Conservation (phyloP, 768 basidiomycete genomes). For the Boletus reticuloceps region DNA sequence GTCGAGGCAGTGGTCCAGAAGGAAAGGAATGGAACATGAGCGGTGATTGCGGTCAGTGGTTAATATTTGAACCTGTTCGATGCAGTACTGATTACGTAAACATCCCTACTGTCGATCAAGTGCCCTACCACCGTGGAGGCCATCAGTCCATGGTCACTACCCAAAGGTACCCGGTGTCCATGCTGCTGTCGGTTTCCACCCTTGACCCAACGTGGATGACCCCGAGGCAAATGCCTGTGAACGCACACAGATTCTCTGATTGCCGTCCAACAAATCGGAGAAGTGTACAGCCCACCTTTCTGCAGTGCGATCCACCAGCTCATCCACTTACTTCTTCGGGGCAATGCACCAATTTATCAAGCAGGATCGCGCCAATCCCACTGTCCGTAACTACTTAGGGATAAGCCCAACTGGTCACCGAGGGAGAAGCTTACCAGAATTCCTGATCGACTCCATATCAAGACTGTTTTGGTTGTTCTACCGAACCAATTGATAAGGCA, state of each 20-base stretch:
- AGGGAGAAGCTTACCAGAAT: background rate
- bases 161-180: background rate
- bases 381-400: no score
- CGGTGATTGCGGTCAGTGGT: slow-evolving; percentile 11
- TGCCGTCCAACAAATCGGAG: background rate
- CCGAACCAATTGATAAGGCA: background rate
- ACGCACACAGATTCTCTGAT: no score
- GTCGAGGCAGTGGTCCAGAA: slow-evolving; percentile 22
- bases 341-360: slow-evolving; percentile 5
- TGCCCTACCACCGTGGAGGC: no score
- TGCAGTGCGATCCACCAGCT: background rate
- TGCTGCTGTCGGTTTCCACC: slow-evolving; percentile 17
- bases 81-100: slow-evolving; percentile 27
- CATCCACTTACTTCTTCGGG: background rate
- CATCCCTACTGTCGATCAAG: background rate
- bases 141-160: no score
- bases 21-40: slow-evolving; percentile 22
- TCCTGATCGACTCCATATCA: slow-evolving; percentile 1
- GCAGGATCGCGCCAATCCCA: background rate
- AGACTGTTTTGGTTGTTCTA: background rate
- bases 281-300: slow-evolving; percentile 9
- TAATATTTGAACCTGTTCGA: slow-evolving; percentile 18
- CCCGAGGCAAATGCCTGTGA: background rate
- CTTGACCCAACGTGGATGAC: slow-evolving; percentile 21
- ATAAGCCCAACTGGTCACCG: background rate